A percentile compares a stretch with the other conserved stretches of the same genome.
Conservation (phyloP, 2,329 filamentous ascomycete genomes). For the Paraconiothyrium brasiliense region DNA sequence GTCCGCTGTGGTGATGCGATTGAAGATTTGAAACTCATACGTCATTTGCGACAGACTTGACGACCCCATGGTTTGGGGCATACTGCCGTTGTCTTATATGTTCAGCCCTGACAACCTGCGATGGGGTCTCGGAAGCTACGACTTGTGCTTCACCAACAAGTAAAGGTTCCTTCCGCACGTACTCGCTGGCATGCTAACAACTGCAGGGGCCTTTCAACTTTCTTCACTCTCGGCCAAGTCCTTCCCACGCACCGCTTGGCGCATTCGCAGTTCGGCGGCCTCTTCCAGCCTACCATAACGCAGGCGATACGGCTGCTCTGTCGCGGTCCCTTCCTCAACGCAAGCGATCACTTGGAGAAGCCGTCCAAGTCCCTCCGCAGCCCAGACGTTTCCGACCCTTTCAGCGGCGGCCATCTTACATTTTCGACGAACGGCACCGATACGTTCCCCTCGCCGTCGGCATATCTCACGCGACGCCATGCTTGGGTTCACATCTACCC, state of each 20-base stretch:
- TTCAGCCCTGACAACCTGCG: conserved; percentile 79
- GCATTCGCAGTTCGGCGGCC: conserved; percentile 81
- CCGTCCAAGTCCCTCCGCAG: conserved; percentile 35
- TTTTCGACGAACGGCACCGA: conserved; percentile 75
- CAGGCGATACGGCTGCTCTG: conserved; percentile 88
- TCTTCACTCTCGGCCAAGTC: conserved; percentile 90
- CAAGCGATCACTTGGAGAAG: conserved; percentile 37
- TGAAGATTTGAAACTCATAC: conserved; percentile 28
- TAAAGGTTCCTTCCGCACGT: conserved; percentile 52
- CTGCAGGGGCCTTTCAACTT: conserved; percentile 71
- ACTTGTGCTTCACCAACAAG: conserved; percentile 93
- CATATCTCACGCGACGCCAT: conserved; percentile 73
- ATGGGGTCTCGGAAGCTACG: conserved; percentile 91
- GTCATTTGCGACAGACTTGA: conserved; percentile 71
- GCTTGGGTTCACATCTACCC: conserved; percentile 97
- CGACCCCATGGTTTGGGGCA: conserved; percentile 93
- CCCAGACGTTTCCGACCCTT: conserved; percentile 61
- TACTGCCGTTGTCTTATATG: conserved; percentile 78
- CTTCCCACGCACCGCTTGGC: conserved; percentile 85
- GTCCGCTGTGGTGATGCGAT: conserved; percentile 27
- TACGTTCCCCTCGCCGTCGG: conserved; percentile 74
- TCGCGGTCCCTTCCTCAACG: conserved; percentile 57
- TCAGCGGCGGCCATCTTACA: conserved; percentile 61
- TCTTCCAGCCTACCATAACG: conserved; percentile 88
- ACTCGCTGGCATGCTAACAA: conserved; percentile 24